A percentile compares a stretch with the other conserved stretches of the same genome.
Conservation (phyloP, 306 rosid species). For the Ammopiptanthus mongolicus region DNA sequence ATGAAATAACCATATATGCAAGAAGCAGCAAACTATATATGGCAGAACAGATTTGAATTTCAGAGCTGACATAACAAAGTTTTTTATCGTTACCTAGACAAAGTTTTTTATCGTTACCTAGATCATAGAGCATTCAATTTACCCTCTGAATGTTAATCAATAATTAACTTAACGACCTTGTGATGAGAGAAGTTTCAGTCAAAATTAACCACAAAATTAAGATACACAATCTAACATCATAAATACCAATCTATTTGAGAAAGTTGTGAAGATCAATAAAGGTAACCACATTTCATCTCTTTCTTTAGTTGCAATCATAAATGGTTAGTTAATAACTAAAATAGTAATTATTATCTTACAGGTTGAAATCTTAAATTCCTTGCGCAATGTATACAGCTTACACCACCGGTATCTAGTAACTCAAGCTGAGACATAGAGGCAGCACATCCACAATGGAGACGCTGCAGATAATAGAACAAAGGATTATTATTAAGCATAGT, state of each 20-base stretch:
- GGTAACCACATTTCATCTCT: neutral
- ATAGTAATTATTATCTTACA: slow-evolving; percentile 46
- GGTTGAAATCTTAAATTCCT: slow-evolving; percentile 41
- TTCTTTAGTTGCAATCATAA: neutral
- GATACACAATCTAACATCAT: neutral
- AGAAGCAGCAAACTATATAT: slow-evolving; percentile 8
- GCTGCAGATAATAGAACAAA: slow-evolving; percentile 44
- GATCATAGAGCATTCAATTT: slow-evolving; percentile 19
- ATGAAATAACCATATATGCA: neutral
- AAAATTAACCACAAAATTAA: slow-evolving; percentile 2
- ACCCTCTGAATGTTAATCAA: neutral
- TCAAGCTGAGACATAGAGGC: slow-evolving; percentile 70
- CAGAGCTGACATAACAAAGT: slow-evolving; percentile 1
- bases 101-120: neutral
- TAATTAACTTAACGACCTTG: slow-evolving; percentile 1
- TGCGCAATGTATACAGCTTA: slow-evolving; percentile 63
- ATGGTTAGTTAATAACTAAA: slow-evolving; percentile 8
- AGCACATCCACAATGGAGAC: slow-evolving; percentile 91
- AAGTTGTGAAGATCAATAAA: slow-evolving; percentile 7
- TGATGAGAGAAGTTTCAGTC: slow-evolving; percentile 1
- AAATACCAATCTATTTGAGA: neutral
- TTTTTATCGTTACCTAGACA: neutral
- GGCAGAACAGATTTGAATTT: neutral
- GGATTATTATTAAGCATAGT: neutral
- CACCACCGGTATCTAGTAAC: slow-evolving; percentile 82